Evolutionary conservation across 768 basidiomycete species (phyloP).

Genomic region (Exsudoporus frostii): DNA sequence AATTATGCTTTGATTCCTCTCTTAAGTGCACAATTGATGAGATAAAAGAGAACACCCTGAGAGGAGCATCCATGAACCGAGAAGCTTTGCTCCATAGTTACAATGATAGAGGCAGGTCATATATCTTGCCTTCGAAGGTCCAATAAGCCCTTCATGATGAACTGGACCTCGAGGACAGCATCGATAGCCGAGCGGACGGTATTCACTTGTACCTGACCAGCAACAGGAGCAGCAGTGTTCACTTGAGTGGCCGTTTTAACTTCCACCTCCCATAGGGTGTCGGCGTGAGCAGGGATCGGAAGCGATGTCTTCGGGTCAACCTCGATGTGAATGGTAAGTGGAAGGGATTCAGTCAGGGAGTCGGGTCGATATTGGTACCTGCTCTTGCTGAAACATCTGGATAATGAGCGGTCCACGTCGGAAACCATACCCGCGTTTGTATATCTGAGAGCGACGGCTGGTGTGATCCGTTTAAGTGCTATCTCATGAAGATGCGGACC

Average conservation of each 20-base stretch:
- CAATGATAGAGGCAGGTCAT: slow-evolving; percentile 28
- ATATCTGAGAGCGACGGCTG: slow-evolving; percentile 71
- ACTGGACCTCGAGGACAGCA: slow-evolving; percentile 76
- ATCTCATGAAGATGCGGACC: background rate
- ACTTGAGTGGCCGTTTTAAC: slow-evolving; percentile 80
- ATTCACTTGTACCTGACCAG: slow-evolving; percentile 50
- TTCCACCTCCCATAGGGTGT: slow-evolving; percentile 86
- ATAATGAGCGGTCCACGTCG: slow-evolving; percentile 67
- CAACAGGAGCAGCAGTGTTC: slow-evolving; percentile 49
- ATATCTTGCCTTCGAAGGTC: slow-evolving; percentile 75
- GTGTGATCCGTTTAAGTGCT: slow-evolving; percentile 3
- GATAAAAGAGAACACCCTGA: background rate
- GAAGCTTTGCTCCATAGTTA: background rate
- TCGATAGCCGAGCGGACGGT: slow-evolving; percentile 70
- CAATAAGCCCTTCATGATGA: slow-evolving; percentile 79
- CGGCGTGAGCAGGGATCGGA: slow-evolving; percentile 72
- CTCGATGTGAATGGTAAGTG: slow-evolving; percentile 35
- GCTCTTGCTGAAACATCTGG: slow-evolving; percentile 84
- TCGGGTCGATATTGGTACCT: slow-evolving; percentile 40
- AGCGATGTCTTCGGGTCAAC: slow-evolving; percentile 72
- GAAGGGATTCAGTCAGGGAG: background rate
- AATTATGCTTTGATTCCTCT: background rate
- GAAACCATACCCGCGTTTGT: slow-evolving; percentile 79
- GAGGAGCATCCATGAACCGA: background rate
- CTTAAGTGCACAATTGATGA: background rate